Evolutionary conservation across 768 basidiomycete genomes (phyloP).

Genomic region (Boletus reticuloceps): DNA sequence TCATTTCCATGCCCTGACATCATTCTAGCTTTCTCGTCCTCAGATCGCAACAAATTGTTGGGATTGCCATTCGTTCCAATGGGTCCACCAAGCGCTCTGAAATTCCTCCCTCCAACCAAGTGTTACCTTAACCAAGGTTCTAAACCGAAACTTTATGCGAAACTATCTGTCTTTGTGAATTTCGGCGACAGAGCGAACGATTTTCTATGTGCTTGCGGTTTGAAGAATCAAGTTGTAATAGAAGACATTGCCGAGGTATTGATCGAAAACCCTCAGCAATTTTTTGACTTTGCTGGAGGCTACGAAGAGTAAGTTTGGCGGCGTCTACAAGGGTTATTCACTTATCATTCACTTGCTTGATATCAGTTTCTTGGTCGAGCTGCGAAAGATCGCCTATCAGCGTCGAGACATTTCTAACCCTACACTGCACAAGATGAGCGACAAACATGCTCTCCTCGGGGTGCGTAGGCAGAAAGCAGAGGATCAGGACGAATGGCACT

Average conservation of each 20-base stretch:
- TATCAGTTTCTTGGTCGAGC: constrained; percentile 67
- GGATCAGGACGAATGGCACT: constrained; percentile 66
- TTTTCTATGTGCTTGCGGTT: constrained; percentile 81
- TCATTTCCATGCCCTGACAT: not conserved
- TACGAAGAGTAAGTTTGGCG: constrained; percentile 49
- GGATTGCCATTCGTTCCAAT: constrained; percentile 62
- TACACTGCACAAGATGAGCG: constrained; percentile 57
- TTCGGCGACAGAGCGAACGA: constrained; percentile 75
- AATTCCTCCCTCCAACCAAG: constrained; percentile 52
- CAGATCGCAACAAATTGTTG: constrained; percentile 54
- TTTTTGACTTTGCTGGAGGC: constrained; percentile 66
- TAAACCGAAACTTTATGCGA: constrained; percentile 58
- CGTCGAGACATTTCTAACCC: constrained; percentile 41
- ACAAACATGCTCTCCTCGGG: constrained; percentile 64
- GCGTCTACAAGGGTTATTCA: too few relatives aligned
- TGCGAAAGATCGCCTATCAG: constrained; percentile 40
- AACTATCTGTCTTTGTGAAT: constrained; percentile 81
- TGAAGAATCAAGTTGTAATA: constrained; percentile 75
- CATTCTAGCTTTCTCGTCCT: constrained; percentile 2
- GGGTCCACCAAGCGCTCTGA: constrained; percentile 26
- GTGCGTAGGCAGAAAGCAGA: constrained; percentile 49
- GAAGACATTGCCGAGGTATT: constrained; percentile 71
- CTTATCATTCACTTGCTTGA: not conserved
- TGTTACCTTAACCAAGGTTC: constrained; percentile 58
- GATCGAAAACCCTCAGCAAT: constrained; percentile 59